Conservation (phyloP, 768 basidiomycete species). For the Pulveroboletus ravenelii region DNA sequence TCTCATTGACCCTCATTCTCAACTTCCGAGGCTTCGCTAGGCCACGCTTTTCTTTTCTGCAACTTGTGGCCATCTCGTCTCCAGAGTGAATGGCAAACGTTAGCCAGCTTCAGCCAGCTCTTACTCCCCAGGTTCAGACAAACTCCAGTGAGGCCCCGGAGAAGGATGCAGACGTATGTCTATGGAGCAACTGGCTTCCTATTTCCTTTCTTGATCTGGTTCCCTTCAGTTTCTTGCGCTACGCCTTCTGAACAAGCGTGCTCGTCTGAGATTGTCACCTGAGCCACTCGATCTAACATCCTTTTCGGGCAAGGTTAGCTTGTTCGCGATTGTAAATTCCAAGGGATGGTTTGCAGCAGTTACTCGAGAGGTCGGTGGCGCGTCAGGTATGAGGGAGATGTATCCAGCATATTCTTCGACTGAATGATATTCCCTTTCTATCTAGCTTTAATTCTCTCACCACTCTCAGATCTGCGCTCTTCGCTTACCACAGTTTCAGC, state of each 20-base stretch:
- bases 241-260: slow-evolving; percentile 50
- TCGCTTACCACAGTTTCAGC: slow-evolving; percentile 42
- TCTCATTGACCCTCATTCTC: background rate
- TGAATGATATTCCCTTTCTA: background rate
- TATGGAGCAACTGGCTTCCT: background rate
- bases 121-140: slow-evolving; percentile 20
- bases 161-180: slow-evolving; percentile 30
- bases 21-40: background rate
- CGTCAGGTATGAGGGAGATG: slow-evolving; percentile 34
- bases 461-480: slow-evolving; percentile 55
- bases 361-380: slow-evolving; percentile 30
- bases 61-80: background rate
- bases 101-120: slow-evolving; percentile 29
- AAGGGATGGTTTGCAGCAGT: slow-evolving; percentile 71
- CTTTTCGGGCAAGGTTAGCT: slow-evolving; percentile 41
- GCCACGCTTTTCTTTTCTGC: background rate
- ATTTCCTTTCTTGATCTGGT: slow-evolving; percentile 2
- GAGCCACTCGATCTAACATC: slow-evolving; percentile 40
- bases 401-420: background rate
- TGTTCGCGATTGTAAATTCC: slow-evolving; percentile 57
- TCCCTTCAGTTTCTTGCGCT: slow-evolving; percentile 35
- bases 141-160: slow-evolving; percentile 24
- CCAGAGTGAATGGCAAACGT: slow-evolving; percentile 25
- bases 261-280: slow-evolving; percentile 60
- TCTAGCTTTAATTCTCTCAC: slow-evolving; percentile 58